phyloP scores from a whole-genome alignment of 345 rosid genomes.

The Gossypium bickii region DNA sequence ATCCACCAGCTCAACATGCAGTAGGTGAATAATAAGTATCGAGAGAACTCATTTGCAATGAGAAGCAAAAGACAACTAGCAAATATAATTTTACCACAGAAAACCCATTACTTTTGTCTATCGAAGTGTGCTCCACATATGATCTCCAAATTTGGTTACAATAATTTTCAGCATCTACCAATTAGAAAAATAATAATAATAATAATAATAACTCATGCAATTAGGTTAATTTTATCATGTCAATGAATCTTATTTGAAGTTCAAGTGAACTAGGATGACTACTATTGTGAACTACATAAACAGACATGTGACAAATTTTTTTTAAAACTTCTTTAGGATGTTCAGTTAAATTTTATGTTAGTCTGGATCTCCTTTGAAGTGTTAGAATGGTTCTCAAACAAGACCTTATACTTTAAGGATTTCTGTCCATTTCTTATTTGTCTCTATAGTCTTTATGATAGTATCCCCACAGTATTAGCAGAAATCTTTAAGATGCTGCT shows the following conservation, averaged over 20 bases:
- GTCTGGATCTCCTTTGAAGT: background rate
- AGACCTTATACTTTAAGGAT: background rate
- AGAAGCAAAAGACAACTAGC: background rate
- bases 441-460: background rate
- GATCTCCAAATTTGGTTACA: background rate
- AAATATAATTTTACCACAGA: background rate
- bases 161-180: background rate
- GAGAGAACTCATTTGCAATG: background rate
- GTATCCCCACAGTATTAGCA: background rate
- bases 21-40: background rate
- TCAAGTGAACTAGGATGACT: background rate
- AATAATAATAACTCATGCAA: background rate
- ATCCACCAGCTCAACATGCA: slow-evolving; percentile 1
- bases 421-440: background rate
- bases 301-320: background rate
- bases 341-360: slow-evolving; percentile 3
- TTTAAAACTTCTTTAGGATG: background rate
- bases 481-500: background rate
- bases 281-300: background rate
- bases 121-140: background rate
- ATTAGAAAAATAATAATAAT: background rate
- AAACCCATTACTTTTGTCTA: background rate
- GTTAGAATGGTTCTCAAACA: background rate
- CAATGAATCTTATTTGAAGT: background rate
- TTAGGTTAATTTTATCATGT: background rate